These are phyloP conservation scores for Dendrobium huoshanense DNA, from an alignment of 106 monocot species.

Conservation along the genomic window DNA sequence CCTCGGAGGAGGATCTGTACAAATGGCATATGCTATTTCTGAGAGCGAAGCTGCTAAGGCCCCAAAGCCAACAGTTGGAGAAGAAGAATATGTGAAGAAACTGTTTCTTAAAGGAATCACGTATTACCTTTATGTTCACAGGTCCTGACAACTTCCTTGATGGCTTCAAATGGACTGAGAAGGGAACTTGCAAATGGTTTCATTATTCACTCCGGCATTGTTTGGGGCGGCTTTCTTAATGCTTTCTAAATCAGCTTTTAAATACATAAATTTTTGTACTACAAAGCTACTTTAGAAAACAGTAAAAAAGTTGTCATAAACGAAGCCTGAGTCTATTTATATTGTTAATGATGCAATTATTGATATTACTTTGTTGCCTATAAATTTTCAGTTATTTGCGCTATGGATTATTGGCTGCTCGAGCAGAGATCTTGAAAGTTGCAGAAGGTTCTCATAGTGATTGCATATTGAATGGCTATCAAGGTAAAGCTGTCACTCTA, in stretches of 20 bases:
- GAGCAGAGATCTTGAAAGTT: constrained; percentile 70
- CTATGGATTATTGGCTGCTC: constrained; percentile 73
- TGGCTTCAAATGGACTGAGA: not conserved
- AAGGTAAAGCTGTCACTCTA: constrained; percentile 34
- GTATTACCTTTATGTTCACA: constrained; percentile 71
- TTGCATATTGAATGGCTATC: constrained; percentile 59
- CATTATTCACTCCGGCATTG: not conserved
- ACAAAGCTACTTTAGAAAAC: too few relatives aligned
- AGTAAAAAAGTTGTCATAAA: too few relatives aligned
- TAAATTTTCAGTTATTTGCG: constrained; percentile 61
- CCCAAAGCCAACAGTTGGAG: constrained; percentile 31
- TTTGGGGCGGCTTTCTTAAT: too few relatives aligned
- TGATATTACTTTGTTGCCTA: not conserved
- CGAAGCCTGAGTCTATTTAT: not conserved
- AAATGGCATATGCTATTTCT: constrained; percentile 81
- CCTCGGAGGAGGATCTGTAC: constrained; percentile 69
- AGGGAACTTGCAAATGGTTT: not conserved
- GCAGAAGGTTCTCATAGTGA: constrained; percentile 34
- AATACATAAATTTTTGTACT: too few relatives aligned
- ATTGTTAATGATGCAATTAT: not conserved
- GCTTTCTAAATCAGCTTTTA: too few relatives aligned
- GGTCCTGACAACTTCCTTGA: constrained; percentile 25
- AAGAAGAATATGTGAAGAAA: constrained; percentile 54
- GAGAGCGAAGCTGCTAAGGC: constrained; percentile 53
- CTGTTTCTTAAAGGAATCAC: constrained; percentile 49